These are phyloP conservation scores for Actinomucor elegans DNA, from an alignment of 371 early-diverging fungal species.

Conservation along the genomic window DNA sequence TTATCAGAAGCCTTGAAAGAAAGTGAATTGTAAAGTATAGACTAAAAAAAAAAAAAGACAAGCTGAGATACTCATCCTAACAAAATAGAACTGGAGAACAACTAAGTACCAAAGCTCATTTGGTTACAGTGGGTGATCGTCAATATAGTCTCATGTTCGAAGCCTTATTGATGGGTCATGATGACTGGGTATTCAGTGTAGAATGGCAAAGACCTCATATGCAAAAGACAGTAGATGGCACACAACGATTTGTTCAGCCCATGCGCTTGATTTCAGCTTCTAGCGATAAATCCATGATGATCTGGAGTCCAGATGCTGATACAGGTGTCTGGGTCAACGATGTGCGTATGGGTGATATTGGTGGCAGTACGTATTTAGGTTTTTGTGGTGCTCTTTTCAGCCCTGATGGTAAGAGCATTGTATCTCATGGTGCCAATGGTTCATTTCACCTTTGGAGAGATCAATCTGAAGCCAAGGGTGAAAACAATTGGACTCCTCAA, in stretches of 20 bases:
- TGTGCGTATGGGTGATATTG: constrained; percentile 89
- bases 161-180: constrained; percentile 91
- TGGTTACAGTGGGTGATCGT: constrained; percentile 52
- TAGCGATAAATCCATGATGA: constrained; percentile 90
- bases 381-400: constrained; percentile 81
- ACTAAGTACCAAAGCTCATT: constrained; percentile 80
- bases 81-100: constrained; percentile 55
- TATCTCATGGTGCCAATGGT: constrained; percentile 87
- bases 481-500: constrained; percentile 64
- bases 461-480: constrained; percentile 39
- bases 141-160: constrained; percentile 80
- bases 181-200: constrained; percentile 93
- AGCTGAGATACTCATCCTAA: no score
- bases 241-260: constrained; percentile 56
- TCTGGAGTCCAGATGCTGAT: constrained; percentile 85
- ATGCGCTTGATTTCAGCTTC: constrained; percentile 84
- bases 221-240: constrained; percentile 11
- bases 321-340: constrained; percentile 87
- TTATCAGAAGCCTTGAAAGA: constrained; percentile 56
- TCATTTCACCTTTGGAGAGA: constrained; percentile 87
- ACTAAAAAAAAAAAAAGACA: background rate
- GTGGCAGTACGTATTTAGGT: constrained; percentile 76
- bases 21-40: constrained; percentile 42
- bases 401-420: constrained; percentile 64
- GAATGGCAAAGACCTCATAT: constrained; percentile 66